A percentile compares a stretch with the other conserved stretches of the same genome.
phyloP scores from a whole-genome alignment of 1,139 yeast genomes.

The Nakaseomyces kungkrabaensis region DNA sequence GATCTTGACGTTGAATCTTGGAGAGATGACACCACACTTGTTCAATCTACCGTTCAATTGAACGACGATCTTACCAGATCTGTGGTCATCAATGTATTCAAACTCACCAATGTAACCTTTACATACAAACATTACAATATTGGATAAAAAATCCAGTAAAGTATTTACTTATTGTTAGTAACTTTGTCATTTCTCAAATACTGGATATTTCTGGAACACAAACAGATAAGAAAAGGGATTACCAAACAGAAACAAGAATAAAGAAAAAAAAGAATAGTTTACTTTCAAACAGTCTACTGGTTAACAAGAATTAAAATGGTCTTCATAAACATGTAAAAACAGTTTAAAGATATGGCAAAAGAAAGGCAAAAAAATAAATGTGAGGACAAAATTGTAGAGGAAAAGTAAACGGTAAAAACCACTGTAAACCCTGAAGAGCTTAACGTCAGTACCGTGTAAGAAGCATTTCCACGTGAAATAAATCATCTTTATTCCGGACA shows the following conservation, averaged over 20 bases:
- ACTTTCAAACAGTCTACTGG: not conserved
- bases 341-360: not conserved
- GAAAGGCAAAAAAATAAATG: not conserved
- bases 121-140: not conserved
- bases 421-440: slow-evolving; percentile 6
- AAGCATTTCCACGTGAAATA: slow-evolving; percentile 49
- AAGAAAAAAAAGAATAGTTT: not conserved
- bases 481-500: slow-evolving; percentile 65
- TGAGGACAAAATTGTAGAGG: slow-evolving; percentile 41
- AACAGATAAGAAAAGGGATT: slow-evolving; percentile 5
- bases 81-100: slow-evolving; percentile 97
- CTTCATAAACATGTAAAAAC: not conserved
- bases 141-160: not conserved
- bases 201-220: not conserved
- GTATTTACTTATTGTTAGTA: not conserved
- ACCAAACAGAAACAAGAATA: slow-evolving; percentile 1
- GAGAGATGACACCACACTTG: slow-evolving; percentile 97
- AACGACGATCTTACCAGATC: slow-evolving; percentile 95
- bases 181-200: not conserved
- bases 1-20: slow-evolving; percentile 94
- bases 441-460: slow-evolving; percentile 55
- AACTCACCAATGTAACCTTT: slow-evolving; percentile 95
- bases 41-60: slow-evolving; percentile 96
- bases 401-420: slow-evolving; percentile 54
- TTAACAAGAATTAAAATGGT: not conserved